Base-by-base conservation (phyloP, 2,329 filamentous ascomycete genomes). In the Metarhizium robertsii region DNA sequence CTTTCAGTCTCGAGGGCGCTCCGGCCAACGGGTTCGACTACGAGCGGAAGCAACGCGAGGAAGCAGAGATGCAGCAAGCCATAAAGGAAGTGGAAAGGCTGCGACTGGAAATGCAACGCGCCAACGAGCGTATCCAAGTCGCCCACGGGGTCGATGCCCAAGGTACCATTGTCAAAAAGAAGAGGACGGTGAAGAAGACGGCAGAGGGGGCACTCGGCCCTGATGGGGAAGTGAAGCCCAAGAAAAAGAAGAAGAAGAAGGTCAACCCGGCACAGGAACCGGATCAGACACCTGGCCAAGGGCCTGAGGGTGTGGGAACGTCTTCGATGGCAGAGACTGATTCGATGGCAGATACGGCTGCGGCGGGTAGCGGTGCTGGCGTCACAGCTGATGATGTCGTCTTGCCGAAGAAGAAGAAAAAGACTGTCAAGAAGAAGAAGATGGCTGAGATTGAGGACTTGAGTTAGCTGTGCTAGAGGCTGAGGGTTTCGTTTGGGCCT, bases 11-110 rank as follows among this genome's bases (percentile, higher is more conserved):
- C 1, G 83, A 86, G 51, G 69, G 62, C 51, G 60, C 67, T n/a
- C 67, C 72, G 5, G 60, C 62, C 47, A 61, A 62, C 42, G 66
- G 66, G 0, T 74, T 80, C 50, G 82, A 88, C 56, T 78, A 83
- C 52, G 87, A 90, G 64, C 77, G 78, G 53, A 81, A 86, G 60
- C 81, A 86, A 66, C 82, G 81, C 16, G 90, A 95, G 65, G 91
- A 96, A 58, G 84, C 83, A 1, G 92, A 96, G 71, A 95, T 96
- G 90, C 84, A 83, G 48, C 84, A 84, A 64, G 94, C 92, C 8
- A 84, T 96, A 77, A 86, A 86, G 68, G 89, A 96, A 69, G 88
- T 99, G 3, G 92, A 97, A 73, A 79, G 85, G 53, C 74, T 95
- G 57, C 79, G 94, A 53, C 75, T 96, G 55, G 90, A 96, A 71